A percentile compares a stretch with the other conserved stretches of the same genome.
These are phyloP conservation scores for Epichloe elymi DNA, from an alignment of 2,329 filamentous ascomycete genomes.

Conservation along the genomic window DNA sequence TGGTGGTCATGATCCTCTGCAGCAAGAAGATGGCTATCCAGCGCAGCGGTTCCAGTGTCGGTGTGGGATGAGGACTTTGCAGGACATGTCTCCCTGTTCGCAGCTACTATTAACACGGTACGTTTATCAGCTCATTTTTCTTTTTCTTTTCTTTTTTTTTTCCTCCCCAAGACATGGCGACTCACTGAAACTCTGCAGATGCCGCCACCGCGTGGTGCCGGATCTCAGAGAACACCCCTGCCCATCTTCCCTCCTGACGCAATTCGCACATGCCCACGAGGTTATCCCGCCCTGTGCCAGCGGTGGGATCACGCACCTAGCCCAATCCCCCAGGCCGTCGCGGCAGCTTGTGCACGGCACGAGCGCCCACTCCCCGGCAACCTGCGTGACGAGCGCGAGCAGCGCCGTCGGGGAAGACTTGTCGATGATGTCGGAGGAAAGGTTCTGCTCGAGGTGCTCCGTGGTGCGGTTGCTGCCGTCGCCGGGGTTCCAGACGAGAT, in stretches of 20 bases:
- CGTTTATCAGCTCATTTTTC: too few species aligned
- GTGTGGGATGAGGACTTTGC: too few species aligned
- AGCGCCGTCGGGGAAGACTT: neutral
- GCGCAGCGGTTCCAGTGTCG: neutral
- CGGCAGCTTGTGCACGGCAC: neutral
- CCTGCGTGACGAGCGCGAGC: neutral
- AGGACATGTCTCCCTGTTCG: too few species aligned
- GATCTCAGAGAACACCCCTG: neutral
- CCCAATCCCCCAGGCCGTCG: neutral
- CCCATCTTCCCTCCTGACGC: neutral
- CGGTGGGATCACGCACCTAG: slow-evolving; percentile 1
- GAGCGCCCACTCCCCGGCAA: neutral
- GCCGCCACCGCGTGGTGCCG: neutral
- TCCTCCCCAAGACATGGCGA: too few species aligned
- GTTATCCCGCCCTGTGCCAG: neutral
- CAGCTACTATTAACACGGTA: too few species aligned
- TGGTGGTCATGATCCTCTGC: neutral
- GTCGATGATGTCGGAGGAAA: neutral
- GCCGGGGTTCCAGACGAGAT: neutral
- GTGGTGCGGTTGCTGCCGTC: neutral
- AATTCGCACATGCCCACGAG: slow-evolving; percentile 3
- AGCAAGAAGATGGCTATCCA: neutral
- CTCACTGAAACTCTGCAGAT: too few species aligned
- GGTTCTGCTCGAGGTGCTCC: neutral
- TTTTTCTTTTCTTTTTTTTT: too few species aligned